Percentiles rank a stretch among this genome's conserved stretches.
Conservation (phyloP, 306 rosid species). For the Herpetospermum pedunculosum region DNA sequence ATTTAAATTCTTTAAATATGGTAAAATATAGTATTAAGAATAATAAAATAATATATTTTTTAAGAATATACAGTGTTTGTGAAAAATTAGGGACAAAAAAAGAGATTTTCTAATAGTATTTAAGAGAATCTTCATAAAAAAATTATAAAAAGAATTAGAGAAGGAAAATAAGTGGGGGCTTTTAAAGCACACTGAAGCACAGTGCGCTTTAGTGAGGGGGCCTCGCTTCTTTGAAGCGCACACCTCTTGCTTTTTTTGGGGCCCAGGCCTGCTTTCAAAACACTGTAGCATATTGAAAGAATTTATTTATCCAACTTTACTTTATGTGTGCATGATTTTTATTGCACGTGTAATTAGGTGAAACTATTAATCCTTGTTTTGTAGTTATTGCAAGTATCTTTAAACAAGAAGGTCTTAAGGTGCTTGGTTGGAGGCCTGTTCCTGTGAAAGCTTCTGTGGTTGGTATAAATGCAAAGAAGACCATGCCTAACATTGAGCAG, state of each 20-base stretch:
- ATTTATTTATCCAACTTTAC: neutral
- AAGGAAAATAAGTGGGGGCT: neutral
- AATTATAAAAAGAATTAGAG: neutral
- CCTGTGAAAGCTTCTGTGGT: slow-evolving; percentile 85
- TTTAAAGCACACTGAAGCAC: neutral
- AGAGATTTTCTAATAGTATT: neutral
- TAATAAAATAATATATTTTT: neutral
- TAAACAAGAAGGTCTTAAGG: slow-evolving; percentile 94
- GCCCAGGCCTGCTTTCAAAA: neutral
- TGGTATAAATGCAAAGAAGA: slow-evolving; percentile 83
- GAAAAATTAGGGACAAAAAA: neutral
- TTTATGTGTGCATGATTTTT: neutral
- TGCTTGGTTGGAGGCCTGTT: slow-evolving; percentile 97
- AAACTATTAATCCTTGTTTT: slow-evolving; percentile 14
- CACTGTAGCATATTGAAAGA: neutral
- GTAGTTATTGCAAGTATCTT: slow-evolving; percentile 72
- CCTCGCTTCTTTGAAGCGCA: neutral
- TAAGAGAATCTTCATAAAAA: neutral
- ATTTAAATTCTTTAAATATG: neutral
- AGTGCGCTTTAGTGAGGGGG: too few relatives aligned
- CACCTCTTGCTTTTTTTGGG: neutral
- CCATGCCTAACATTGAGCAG: slow-evolving; percentile 94
- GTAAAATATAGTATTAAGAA: neutral
- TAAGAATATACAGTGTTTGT: neutral
- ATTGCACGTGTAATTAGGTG: neutral